Evolutionary conservation across 257 asterid genomes (phyloP), one percentile per base, ranked within the genome.

Genomic region (Phtheirospermum japonicum): DNA sequence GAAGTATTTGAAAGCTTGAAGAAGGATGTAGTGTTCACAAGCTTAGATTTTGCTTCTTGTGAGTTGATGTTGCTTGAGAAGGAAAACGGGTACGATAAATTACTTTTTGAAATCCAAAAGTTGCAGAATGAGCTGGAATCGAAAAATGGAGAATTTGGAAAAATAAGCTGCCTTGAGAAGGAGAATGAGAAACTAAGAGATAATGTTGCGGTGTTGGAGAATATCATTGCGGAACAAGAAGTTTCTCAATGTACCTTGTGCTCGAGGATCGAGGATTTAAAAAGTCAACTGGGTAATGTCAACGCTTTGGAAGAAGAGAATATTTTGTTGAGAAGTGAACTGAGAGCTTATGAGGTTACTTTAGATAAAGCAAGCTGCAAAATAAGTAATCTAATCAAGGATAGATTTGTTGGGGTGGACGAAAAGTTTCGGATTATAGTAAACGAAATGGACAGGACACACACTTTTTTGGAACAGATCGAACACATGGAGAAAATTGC

Each of bases 401-500:
- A 67, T 61, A 80, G 72, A 62, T 65, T 75, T 71, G 63, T 30
- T 31, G 64, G 66, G 67, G 68, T 76, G n/a, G 93, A 78, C 42
- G 50, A 28, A 48, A 68, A 37, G 77, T 73, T 77, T 61, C 81
- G 75, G 66, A 74, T 66, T 72, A 61, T 89, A 19, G 71, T 69
- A 59, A 52, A 53, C 4, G 85, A 75, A 66, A 70, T 79, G 74
- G 85, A 71, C 64, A 73, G 67, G 70, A 65, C 76, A 13, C 30
- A 76, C 56, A 57, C 52, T 33, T 66, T 83, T 61, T 18, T 75
- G 68, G 80, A 76, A 43, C 91, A 83, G 69, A 54, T 88, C 42
- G 85, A 88, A 56, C 49, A 16, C 48, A 57, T 83, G 73, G 87
- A 82, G 77, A 85, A 79, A 71, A 78, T 79, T 58, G 83, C 86